These are phyloP conservation scores for Solanum tacnaense DNA, from an alignment of 257 asterid species.

Conservation along the genomic window DNA sequence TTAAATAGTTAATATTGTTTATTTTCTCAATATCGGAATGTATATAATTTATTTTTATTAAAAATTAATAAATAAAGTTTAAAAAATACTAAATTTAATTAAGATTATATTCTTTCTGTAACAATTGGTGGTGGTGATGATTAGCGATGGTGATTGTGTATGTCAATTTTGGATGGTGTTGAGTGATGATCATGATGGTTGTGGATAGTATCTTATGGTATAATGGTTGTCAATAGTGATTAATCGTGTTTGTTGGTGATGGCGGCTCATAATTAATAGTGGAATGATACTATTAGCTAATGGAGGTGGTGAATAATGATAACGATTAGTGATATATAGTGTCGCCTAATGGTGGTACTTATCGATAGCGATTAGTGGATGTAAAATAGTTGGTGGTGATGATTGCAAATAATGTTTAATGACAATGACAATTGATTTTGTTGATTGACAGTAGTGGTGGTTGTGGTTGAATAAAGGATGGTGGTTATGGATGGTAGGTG, in stretches of 20 bases:
- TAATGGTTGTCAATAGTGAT: not conserved
- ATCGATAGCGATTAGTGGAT: not conserved
- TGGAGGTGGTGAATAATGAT: not conserved
- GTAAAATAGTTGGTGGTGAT: not conserved
- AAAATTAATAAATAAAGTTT: not conserved
- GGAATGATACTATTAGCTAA: not conserved
- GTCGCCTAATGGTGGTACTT: not conserved
- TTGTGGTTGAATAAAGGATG: not conserved
- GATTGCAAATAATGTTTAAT: not conserved
- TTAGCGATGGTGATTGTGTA: not conserved
- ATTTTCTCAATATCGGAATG: not conserved
- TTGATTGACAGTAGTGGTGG: not conserved
- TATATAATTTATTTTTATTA: too few relatives aligned
- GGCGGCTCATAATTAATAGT: too few relatives aligned
- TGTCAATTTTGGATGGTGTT: not conserved
- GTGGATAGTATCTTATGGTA: not conserved
- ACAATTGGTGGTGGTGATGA: not conserved
- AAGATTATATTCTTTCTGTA: too few relatives aligned
- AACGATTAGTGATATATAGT: too few relatives aligned
- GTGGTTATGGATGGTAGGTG: not conserved
- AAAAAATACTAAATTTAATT: too few relatives aligned
- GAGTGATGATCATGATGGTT: not conserved
- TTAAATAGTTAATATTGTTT: too few relatives aligned
- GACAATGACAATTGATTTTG: not conserved
- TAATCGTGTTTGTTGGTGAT: not conserved